Base-by-base conservation (phyloP, 164 flowering plant genomes). In the Annona squamosa region DNA sequence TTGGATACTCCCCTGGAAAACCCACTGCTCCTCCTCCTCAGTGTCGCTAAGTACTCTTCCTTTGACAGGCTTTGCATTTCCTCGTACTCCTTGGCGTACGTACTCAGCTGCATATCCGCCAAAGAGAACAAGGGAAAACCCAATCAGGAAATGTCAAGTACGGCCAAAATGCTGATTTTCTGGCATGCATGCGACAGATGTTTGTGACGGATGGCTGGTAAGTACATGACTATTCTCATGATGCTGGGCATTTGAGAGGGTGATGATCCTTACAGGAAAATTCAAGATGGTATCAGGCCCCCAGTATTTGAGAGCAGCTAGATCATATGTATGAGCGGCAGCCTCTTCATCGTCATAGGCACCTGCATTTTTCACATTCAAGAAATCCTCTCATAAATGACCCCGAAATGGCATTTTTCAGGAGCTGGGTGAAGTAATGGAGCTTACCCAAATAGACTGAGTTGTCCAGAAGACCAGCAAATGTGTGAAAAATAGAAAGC, bases 261-360 rank as follows among this genome's bases (percentile, higher is more conserved):
- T 26, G 37, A 45, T n/a, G 18, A 69, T 71, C 68, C 61, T 41
- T 84, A 95, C 99, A 82, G 98, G 86, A 75, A 91, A 95, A 85
- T 95, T 95, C 77, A 95, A 80, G 75, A 75, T 84, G 13, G 97
- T 83, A 0, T 78, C 79, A 7, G 90, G 84, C 0, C 99, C 98
- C 99, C 99, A 95, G 71, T 88, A 93, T 78, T 95, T 95, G 13
- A 95, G 88, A 3, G 99, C 98, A 59, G 99, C 99, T 41, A 91
- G 89, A 79, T 93, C 99, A 66, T 93, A 95, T 45, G 98, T 89
- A 19, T 80, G 93, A 74, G 98, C 99, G 5, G 99, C 99, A 48
- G 90, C 92, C 64, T 89, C 97, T 73, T 95, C 99, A 69, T 82
- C 84, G 64, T 91, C 97, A 75, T 93, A 93, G 2, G 99, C 99